Percentiles rank a stretch among this genome's conserved stretches.
Conservation (phyloP, 1,139 yeast genomes). For the Ogataea hybrid region DNA sequence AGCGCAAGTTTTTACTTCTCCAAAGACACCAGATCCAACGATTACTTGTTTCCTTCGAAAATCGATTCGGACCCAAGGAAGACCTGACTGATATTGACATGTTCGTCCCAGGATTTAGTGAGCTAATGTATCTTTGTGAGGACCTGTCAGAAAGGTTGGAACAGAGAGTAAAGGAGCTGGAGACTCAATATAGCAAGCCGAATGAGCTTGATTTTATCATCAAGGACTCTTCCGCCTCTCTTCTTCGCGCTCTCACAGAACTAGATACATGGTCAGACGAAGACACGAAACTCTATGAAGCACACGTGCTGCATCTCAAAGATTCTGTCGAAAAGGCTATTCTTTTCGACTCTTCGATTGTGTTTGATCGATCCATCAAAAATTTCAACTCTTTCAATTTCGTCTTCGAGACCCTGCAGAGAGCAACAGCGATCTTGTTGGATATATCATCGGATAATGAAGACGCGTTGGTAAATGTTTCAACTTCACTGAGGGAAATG, state of each 20-base stretch:
- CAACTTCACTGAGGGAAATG: conserved; percentile 13
- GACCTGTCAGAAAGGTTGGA: conserved; percentile 28
- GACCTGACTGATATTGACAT: conserved; percentile 18
- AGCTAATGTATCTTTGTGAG: conserved; percentile 28
- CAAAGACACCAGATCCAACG: conserved; percentile 41
- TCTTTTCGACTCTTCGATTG: conserved; percentile 51
- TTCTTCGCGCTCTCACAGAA: conserved; percentile 45
- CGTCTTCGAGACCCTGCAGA: conserved; percentile 12
- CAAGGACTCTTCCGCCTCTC: conserved; percentile 41
- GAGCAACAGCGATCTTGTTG: conserved; percentile 12
- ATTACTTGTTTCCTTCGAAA: conserved; percentile 26
- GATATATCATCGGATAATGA: conserved; percentile 17
- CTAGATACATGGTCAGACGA: conserved; percentile 53
- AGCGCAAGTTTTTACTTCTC: conserved; percentile 50
- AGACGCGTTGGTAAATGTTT: conserved; percentile 11
- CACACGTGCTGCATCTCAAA: conserved; percentile 40
- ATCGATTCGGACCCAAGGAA: conserved; percentile 12
- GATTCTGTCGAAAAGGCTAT: conserved; percentile 53
- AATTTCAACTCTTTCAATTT: conserved; percentile 13
- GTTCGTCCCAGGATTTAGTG: conserved; percentile 21
- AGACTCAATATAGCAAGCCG: conserved; percentile 45
- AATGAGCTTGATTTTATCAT: conserved; percentile 53
- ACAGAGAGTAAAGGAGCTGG: conserved; percentile 49
- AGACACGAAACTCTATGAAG: conserved; percentile 43
- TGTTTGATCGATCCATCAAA: conserved; percentile 36